Base-by-base conservation (phyloP, 805 yeast genomes). In the Starmerella roubikii region DNA sequence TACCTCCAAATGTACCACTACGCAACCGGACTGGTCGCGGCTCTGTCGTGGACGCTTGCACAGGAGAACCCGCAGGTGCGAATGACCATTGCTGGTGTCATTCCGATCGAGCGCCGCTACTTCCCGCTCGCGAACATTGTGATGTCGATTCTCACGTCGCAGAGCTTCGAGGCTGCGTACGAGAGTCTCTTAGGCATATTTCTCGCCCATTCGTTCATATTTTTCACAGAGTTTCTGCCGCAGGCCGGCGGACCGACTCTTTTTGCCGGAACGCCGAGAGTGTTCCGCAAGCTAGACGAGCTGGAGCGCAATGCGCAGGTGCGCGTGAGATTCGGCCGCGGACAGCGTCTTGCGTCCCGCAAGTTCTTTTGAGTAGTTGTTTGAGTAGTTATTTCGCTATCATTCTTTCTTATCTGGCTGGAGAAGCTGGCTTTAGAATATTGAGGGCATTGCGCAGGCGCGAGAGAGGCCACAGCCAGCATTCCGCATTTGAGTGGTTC, bases 11-110 rank as follows among this genome's bases (percentile, higher is more conserved):
- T 34, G 23, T 43, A 38, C 20, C 46, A 46, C 18, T 59, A 46
- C 41, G 41, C 56, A 22, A 35, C 52, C 8, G 55, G 58, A n/a
- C 33, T 59, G 18, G 33, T 47, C 16, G 41, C 48, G 38, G 65
- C 66, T 2, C 34, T 63, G 37, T 45, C 57, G 3, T 62, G 60
- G 44, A 61, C 66, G 2, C 52, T 61, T 57, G 57, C 61, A 12
- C 66, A 64, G 47, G 58, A 56, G 21, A 45, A 52, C 28, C 56
- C 58, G 12, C 47, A 51, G 19, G 48, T 47, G 15, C 47, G 40
- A 28, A 59, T 52, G 23, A 42, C 41, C 17, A 49, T 60, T 30
- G 41, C 51, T 30, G 35, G 35, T 4, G 52, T 63, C 29, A 47
- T 62, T 29, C 45, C 45, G 21, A 35, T 59, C 30, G 47, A 50